Evolutionary conservation across 441 rosid species (phyloP).

Genomic region (Lepidium campestre): DNA sequence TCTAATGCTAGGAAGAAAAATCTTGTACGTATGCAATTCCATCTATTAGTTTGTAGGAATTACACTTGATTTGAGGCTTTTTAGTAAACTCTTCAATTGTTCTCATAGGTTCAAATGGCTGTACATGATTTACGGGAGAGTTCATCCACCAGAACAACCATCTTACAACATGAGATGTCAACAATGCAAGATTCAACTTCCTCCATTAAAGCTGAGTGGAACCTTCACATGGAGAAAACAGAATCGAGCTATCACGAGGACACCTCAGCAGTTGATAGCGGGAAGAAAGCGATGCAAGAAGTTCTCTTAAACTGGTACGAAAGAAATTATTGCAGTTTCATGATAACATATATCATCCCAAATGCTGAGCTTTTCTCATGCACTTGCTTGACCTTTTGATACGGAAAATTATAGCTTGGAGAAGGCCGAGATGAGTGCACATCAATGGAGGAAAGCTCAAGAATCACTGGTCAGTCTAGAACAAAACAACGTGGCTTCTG

Average conservation of each 20-base stretch:
- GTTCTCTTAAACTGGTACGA: slow-evolving; percentile 79
- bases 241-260: slow-evolving; percentile 69
- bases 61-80: background rate
- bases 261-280: slow-evolving; percentile 66
- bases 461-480: slow-evolving; percentile 79
- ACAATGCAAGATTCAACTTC: slow-evolving; percentile 83
- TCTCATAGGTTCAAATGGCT: slow-evolving; percentile 74
- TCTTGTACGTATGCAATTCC: slow-evolving; percentile 40
- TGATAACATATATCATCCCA: background rate
- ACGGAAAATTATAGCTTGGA: slow-evolving; percentile 48
- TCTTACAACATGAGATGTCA: slow-evolving; percentile 85
- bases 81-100: slow-evolving; percentile 4
- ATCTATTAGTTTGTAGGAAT: background rate
- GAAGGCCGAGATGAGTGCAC: slow-evolving; percentile 70
- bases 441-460: slow-evolving; percentile 87
- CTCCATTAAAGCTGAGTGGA: slow-evolving; percentile 78
- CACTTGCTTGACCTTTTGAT: slow-evolving; percentile 12
- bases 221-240: slow-evolving; percentile 65
- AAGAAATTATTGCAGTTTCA: background rate
- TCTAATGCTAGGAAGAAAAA: slow-evolving; percentile 84
- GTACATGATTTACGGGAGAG: slow-evolving; percentile 82
- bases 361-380: background rate
- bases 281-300: slow-evolving; percentile 72
- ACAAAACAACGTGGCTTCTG: slow-evolving; percentile 74
- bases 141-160: slow-evolving; percentile 65